These are phyloP conservation scores for Vigna mungo DNA, from an alignment of 306 rosid genomes.

Conservation along the genomic window DNA sequence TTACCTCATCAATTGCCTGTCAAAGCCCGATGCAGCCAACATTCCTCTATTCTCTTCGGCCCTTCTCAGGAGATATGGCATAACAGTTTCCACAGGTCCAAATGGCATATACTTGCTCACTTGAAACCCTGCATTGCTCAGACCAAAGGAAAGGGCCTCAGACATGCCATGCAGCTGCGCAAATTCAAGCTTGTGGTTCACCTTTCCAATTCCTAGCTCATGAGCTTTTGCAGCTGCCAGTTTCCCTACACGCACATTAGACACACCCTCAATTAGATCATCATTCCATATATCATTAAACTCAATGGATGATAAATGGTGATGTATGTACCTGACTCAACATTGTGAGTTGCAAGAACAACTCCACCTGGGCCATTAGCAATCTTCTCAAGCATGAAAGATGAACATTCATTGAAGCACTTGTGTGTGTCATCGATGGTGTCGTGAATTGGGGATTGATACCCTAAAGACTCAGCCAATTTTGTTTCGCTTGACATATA, in stretches of 20 bases:
- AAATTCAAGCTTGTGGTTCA: conserved; percentile 78
- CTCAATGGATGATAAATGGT: no score
- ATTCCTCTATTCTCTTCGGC: conserved; percentile 95
- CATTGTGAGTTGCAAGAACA: conserved; percentile 88
- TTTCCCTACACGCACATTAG: conserved; percentile 55
- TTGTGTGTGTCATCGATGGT: conserved; percentile 72
- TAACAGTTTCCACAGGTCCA: conserved; percentile 77
- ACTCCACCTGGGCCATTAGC: conserved; percentile 67
- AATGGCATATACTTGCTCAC: conserved; percentile 98
- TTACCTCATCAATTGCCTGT: conserved; percentile 76
- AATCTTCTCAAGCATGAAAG: conserved; percentile 70
- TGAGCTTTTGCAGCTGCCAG: conserved; percentile 76
- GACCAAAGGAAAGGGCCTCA: conserved; percentile 81
- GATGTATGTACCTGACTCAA: conserved; percentile 74
- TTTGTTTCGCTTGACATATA: conserved; percentile 80
- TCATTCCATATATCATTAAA: not conserved
- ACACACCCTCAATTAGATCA: not conserved
- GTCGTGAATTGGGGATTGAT: conserved; percentile 76
- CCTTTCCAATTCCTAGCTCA: conserved; percentile 78
- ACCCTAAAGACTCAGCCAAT: conserved; percentile 68
- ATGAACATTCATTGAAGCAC: conserved; percentile 75
- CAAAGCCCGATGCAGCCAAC: conserved; percentile 72
- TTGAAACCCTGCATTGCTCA: conserved; percentile 90
- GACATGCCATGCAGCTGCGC: conserved; percentile 95
- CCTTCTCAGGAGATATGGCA: conserved; percentile 88